Evolutionary conservation across 345 rosid species (phyloP), one percentile per base, ranked within the genome.

Genomic region (Arabis alpina): DNA sequence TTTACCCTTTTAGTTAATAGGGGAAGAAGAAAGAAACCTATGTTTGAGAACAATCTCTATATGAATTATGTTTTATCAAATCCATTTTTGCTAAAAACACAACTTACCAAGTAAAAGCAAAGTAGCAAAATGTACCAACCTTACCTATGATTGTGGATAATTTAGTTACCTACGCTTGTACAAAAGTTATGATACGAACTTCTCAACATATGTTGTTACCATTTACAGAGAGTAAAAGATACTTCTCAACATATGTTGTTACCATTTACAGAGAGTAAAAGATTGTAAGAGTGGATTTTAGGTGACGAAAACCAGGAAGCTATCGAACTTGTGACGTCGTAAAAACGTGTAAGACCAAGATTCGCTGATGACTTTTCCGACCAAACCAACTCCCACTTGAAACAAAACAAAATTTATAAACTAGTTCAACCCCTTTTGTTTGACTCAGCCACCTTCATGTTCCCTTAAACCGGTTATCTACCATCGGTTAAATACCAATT

Each of bases 351-450:
- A 7, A 16, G 51, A 10, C 2, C 14, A 68, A 44, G 39, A 74
- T 30, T 57, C 14, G 25, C 1, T 43, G 54, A 36, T 28, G 65
- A 30, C 65, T 76, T 70, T 76, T 42, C 76, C 70, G 70, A 69
- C 79, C 60, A 68, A 24, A 67, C 63, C 61, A 74, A 68, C 77
- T 66, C 68, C 64, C 36, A 54, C 58, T 53, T 52, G 24, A 43
- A 61, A 51, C 15, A 1, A 54, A 36, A 50, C 37, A 30, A 40
- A 10, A 34, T 5, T 34, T 34, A 34, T 42, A 61, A 70, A 12
- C 41, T 76, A 63, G 72, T 52, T 76, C 43, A 70, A 76, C 80
- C 37, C 55, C 68, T 53, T 61, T 68, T 27, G 40, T 62, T 68
- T 69, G 70, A 75, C 78, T 48, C 2, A 15, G 34, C 25, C 53